A percentile compares a stretch with the other conserved stretches of the same genome.
These are phyloP conservation scores for Chaetomiaceae sp. DNA, from an alignment of 2,329 filamentous ascomycete genomes.

Conservation along the genomic window DNA sequence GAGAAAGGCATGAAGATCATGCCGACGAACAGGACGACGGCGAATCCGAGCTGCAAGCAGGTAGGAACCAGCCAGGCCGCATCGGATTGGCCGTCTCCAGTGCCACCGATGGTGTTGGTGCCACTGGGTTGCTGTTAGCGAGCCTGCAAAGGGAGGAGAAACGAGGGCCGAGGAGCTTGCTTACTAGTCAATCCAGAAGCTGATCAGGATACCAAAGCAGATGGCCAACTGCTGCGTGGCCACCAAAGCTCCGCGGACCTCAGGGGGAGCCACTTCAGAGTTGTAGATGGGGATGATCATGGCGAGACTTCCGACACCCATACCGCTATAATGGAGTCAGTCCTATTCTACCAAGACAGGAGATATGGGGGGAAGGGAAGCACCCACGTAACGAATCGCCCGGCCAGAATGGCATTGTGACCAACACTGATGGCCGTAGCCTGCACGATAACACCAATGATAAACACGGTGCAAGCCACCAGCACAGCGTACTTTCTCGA, in stretches of 20 bases:
- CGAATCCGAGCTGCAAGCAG: constrained; percentile 65
- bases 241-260: constrained; percentile 45
- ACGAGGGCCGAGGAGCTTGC: constrained; percentile 14
- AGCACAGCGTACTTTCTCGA: constrained; percentile 68
- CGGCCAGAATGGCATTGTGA: constrained; percentile 60
- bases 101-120: constrained; percentile 62
- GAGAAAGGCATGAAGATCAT: constrained; percentile 80
- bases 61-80: constrained; percentile 72
- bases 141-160: constrained; percentile 1
- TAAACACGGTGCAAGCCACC: constrained; percentile 62
- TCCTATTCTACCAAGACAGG: neutral
- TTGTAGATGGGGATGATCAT: constrained; percentile 55
- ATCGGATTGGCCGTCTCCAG: constrained; percentile 50
- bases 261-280: constrained; percentile 45
- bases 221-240: constrained; percentile 51
- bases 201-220: constrained; percentile 60
- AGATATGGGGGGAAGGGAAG: neutral
- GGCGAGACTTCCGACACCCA: constrained; percentile 64
- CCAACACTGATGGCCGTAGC: constrained; percentile 55
- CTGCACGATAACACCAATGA: constrained; percentile 66
- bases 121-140: constrained; percentile 35
- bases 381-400: constrained; percentile 62
- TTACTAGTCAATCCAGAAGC: constrained; percentile 59
- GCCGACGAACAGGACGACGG: constrained; percentile 60
- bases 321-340: constrained; percentile 40